These are phyloP conservation scores for Rhodocollybia butyracea DNA, from an alignment of 768 basidiomycete genomes.

Conservation along the genomic window DNA sequence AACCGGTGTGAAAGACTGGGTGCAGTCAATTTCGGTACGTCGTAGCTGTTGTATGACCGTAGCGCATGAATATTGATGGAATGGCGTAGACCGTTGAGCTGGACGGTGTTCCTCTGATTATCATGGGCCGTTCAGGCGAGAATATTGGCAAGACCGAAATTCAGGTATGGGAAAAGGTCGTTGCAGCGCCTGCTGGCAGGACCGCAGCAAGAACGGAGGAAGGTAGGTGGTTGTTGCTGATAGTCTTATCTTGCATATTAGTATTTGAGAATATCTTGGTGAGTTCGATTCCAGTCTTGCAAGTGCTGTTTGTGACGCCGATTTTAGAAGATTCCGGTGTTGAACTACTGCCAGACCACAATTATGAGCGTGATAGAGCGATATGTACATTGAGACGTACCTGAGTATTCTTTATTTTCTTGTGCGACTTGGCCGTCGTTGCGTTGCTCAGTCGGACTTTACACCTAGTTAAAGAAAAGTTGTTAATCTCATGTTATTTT, in stretches of 20 bases:
- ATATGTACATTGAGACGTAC: background rate
- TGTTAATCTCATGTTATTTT: background rate
- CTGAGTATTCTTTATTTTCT: too few species aligned
- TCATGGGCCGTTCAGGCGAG: background rate
- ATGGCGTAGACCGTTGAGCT: background rate
- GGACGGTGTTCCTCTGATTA: background rate
- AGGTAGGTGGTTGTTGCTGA: background rate
- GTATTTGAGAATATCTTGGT: background rate
- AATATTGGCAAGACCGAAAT: background rate
- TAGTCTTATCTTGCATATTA: background rate
- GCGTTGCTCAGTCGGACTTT: too few species aligned
- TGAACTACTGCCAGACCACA: background rate
- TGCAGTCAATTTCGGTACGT: background rate
- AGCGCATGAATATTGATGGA: too few species aligned
- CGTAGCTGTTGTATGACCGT: too few species aligned
- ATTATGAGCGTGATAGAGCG: background rate
- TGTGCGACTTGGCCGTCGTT: too few species aligned
- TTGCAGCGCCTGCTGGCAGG: background rate
- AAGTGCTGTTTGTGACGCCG: background rate
- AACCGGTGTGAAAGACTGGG: background rate
- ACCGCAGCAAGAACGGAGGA: background rate
- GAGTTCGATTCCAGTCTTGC: background rate
- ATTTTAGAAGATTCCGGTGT: background rate
- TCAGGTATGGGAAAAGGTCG: background rate
- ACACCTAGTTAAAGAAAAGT: background rate